Percentiles rank a stretch among this genome's conserved stretches.
phyloP scores from a whole-genome alignment of 129 eudicot species.

The Helianthus tuberosus region DNA sequence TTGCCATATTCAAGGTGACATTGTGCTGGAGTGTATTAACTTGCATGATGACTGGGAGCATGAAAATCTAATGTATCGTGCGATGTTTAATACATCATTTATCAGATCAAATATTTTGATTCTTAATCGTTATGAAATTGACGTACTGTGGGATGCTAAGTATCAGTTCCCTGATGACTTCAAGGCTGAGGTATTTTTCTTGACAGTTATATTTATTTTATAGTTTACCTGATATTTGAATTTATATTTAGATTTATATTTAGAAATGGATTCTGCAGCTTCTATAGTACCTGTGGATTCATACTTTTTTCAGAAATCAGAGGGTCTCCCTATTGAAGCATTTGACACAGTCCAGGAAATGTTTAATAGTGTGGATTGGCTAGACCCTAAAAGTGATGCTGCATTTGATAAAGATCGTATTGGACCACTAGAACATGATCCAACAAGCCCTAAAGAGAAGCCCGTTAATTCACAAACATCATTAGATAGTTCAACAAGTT shows the following conservation, averaged over 20 bases:
- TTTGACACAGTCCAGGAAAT: constrained; percentile 64
- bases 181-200: constrained; percentile 65
- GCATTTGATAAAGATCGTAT: constrained; percentile 29
- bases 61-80: constrained; percentile 70
- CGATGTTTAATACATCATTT: constrained; percentile 89
- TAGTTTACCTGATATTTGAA: background rate
- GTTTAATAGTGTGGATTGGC: constrained; percentile 62
- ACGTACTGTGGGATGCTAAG: constrained; percentile 62
- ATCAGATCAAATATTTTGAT: constrained; percentile 80
- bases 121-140: constrained; percentile 78
- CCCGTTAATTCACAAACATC: constrained; percentile 7
- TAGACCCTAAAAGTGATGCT: constrained; percentile 42
- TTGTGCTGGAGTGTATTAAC: constrained; percentile 81
- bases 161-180: constrained; percentile 65
- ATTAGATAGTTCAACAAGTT: constrained; percentile 11
- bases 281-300: constrained; percentile 40
- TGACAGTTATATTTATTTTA: constrained; percentile 5
- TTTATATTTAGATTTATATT: constrained; percentile 12
- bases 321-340: constrained; percentile 79
- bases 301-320: constrained; percentile 47
- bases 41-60: constrained; percentile 56
- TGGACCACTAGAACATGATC: constrained; percentile 4
- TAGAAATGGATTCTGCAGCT: constrained; percentile 68
- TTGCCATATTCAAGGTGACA: constrained; percentile 88
- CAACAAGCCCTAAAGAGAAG: constrained; percentile 9